phyloP scores from a whole-genome alignment of 2,329 filamentous ascomycete species.

The Raffaelea deltoideospora region DNA sequence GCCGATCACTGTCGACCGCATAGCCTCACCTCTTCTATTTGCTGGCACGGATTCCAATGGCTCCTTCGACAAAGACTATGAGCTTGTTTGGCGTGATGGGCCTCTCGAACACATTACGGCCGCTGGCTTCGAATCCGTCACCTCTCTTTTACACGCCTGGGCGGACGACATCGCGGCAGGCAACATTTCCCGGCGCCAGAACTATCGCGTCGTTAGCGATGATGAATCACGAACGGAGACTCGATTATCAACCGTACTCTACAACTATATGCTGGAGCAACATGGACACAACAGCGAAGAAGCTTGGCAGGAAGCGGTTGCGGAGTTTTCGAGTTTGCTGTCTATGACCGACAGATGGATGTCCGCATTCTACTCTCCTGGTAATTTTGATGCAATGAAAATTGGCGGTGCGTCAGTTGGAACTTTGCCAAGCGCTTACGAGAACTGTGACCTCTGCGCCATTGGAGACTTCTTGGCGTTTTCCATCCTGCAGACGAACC shows the following conservation, averaged over 20 bases:
- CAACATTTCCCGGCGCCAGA: constrained; percentile 8
- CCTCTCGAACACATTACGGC: constrained; percentile 11
- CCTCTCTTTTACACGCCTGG: constrained; percentile 8
- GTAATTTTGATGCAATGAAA: constrained; percentile 5
- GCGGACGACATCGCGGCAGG: constrained; percentile 8
- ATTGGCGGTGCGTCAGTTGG: neutral
- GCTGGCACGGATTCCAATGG: no score
- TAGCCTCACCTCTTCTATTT: neutral
- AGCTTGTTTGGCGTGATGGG: constrained; percentile 12
- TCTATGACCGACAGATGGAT: constrained; percentile 8
- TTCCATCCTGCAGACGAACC: constrained; percentile 9
- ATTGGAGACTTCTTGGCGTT: constrained; percentile 8
- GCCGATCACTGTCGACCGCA: constrained; percentile 6
- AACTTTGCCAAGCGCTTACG: constrained; percentile 3
- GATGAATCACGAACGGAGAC: constrained; percentile 4
- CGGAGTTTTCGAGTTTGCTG: no score
- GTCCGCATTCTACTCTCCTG: constrained; percentile 5
- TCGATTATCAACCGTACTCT: constrained; percentile 11
- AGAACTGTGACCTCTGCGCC: constrained; percentile 7
- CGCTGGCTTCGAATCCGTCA: constrained; percentile 8
- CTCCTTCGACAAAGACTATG: constrained; percentile 8
- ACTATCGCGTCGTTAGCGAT: no score
- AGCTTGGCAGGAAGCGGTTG: constrained; percentile 7
- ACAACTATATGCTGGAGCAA: constrained; percentile 14
- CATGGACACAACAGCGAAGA: constrained; percentile 8